phyloP scores from a whole-genome alignment of 2,329 filamentous ascomycete genomes.

The Ophiostoma angusticollis region DNA sequence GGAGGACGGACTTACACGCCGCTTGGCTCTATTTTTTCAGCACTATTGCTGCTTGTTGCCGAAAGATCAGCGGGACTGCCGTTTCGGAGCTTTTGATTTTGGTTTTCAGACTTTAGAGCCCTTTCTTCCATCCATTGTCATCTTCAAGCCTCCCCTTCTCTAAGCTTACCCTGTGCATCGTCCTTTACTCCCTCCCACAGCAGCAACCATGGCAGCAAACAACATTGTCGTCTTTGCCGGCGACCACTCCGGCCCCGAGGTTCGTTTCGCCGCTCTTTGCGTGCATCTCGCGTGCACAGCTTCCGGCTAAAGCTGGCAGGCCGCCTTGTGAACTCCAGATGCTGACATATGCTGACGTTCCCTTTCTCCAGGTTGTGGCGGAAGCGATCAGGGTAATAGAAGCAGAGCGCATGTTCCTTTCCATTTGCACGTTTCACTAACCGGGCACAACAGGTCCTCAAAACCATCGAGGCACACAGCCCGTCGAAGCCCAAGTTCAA shows the following conservation, averaged over 20 bases:
- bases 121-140: too few relatives aligned
- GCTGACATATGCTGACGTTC: slow-evolving; percentile 11
- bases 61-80: too few relatives aligned
- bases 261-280: slow-evolving; percentile 26
- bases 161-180: background rate
- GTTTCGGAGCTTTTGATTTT: too few relatives aligned
- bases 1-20: too few relatives aligned
- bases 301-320: background rate
- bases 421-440: too few relatives aligned
- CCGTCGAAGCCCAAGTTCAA: slow-evolving; percentile 66
- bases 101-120: too few relatives aligned
- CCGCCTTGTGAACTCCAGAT: background rate
- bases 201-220: slow-evolving; percentile 48
- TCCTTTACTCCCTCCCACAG: background rate
- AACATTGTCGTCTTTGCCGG: slow-evolving; percentile 73
- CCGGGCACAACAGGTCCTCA: slow-evolving; percentile 49
- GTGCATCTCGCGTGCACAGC: background rate
- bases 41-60: too few relatives aligned
- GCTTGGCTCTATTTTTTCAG: too few relatives aligned
- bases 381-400: slow-evolving; percentile 79
- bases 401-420: too few relatives aligned
- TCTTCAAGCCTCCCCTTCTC: too few relatives aligned
- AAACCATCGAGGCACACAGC: slow-evolving; percentile 59
- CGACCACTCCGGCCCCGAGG: slow-evolving; percentile 80
- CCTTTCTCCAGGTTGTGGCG: slow-evolving; percentile 50